Conservation (phyloP, 2,329 filamentous ascomycete species). For the Beauveria rudraprayagi region DNA sequence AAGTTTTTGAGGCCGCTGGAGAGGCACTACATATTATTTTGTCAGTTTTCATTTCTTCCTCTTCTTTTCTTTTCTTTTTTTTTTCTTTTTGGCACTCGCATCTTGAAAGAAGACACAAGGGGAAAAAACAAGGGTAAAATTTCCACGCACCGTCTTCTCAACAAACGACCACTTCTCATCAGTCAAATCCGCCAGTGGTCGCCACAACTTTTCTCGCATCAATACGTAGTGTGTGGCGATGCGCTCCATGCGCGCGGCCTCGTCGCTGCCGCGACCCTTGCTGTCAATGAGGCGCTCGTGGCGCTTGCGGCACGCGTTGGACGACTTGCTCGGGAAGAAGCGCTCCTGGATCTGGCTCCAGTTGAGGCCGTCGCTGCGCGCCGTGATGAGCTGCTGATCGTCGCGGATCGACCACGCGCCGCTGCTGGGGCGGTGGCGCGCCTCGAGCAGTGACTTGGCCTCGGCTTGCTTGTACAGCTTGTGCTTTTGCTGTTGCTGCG, state of each 20-base stretch:
- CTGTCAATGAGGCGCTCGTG: conserved; percentile 79
- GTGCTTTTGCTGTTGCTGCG: background rate
- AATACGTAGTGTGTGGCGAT: conserved; percentile 73
- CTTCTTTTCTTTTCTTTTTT: background rate
- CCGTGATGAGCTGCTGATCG: conserved; percentile 63
- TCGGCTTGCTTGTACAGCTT: background rate
- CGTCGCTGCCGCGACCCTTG: conserved; percentile 68
- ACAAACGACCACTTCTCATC: conserved; percentile 78
- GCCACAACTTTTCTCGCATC: conserved; percentile 76
- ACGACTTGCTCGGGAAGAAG: conserved; percentile 69
- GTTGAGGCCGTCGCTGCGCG: conserved; percentile 68
- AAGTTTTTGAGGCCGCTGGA: conserved; percentile 76
- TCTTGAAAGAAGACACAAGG: too few relatives aligned
- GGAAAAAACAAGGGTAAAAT: too few relatives aligned
- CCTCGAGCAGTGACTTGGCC: background rate
- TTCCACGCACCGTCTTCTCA: conserved; percentile 47
- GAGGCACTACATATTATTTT: conserved; percentile 56
- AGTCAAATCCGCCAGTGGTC: conserved; percentile 58
- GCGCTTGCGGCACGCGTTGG: conserved; percentile 82
- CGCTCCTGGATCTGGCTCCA: conserved; percentile 73
- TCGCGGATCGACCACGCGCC: conserved; percentile 67
- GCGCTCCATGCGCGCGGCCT: conserved; percentile 63
- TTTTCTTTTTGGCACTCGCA: too few relatives aligned
- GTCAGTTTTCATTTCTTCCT: too few relatives aligned
- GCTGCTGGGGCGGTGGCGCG: conserved; percentile 44